Percentiles rank a stretch among this genome's conserved stretches.
phyloP scores from a whole-genome alignment of 495 filamentous ascomycete species.

The Astrothelium subdiscretum region DNA sequence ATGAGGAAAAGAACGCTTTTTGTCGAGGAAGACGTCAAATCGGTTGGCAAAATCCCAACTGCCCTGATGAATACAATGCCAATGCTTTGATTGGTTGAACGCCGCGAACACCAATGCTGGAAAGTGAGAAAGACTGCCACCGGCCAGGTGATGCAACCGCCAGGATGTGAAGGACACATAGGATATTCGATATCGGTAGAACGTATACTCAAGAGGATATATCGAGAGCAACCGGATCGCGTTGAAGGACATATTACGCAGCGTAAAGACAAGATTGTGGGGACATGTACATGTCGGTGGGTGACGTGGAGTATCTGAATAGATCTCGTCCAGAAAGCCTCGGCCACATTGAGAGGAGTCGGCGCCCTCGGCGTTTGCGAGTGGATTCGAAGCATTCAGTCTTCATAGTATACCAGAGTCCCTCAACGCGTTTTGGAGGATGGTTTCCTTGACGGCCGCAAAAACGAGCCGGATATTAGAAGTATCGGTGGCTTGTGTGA shows the following conservation, averaged over 20 bases:
- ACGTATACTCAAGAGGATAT: not conserved
- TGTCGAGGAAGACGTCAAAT: not conserved
- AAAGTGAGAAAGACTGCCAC: not conserved
- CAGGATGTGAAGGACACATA: not conserved
- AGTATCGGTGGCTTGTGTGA: constrained; percentile 97
- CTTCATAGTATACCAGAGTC: constrained; percentile 89
- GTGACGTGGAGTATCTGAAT: not conserved
- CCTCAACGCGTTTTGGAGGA: constrained; percentile 93
- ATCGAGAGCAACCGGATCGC: not conserved
- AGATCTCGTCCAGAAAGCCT: not conserved
- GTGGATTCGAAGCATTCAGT: not conserved
- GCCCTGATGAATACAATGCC: not conserved
- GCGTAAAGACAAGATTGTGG: not conserved
- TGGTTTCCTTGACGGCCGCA: constrained; percentile 96
- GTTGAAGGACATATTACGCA: not conserved
- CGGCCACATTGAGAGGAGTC: not conserved
- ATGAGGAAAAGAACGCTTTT: not conserved
- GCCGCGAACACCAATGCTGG: not conserved
- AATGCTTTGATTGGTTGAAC: not conserved
- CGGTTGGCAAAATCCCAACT: not conserved
- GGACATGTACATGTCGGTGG: not conserved
- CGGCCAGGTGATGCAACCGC: not conserved
- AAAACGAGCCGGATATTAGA: constrained; percentile 97
- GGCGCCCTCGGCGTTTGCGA: not conserved
- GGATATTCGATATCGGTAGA: not conserved